Base-by-base conservation (phyloP, 208 protist species). In the Entamoeba histolytica region DNA sequence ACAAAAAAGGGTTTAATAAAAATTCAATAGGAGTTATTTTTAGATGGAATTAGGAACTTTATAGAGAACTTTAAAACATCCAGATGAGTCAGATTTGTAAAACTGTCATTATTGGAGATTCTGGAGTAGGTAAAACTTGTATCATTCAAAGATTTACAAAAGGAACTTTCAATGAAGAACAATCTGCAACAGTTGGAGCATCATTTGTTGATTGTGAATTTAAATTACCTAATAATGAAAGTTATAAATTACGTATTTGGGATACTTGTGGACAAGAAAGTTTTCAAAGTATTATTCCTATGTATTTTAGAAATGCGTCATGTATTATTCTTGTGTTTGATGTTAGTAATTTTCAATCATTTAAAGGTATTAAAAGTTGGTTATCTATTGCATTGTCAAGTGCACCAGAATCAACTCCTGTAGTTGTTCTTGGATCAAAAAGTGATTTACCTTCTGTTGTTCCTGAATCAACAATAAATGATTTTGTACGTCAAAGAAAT, bases 321-420 rank as follows among this genome's bases (percentile, higher is more conserved):
- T 96, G 95, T 47, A 95, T 97, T 5, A 96, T 97, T 57, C 94
- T 98, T 5, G 96, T 98, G 69, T 98, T 97, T 95, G 97, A 98
- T 92, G 96, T 97, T 61, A 97, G 95, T 91, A 95, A 96, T 91
- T 94, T 94, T 5, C 61, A 96, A 91, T 94, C 96, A 15, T 98
- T 97, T 93, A 92, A 96, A 17, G 96, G 96, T 28, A 93, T 97
- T 12, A 91, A 94, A 73, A 95, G 95, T 92, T 97, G 97, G 97
- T 92, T 97, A 12, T 87, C 61, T 31, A 35, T 87, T 31, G 61
- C 61, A 12, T n/a, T 87, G 2, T 87, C 61, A 35, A 87, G 61
- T n/a, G 61, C 61, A 39, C 61, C 61, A 39, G 61, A 87, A 87
- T 28, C 17, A 35, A 87, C 61, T 31, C 61, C 61, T 31, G 61